Base-by-base conservation (phyloP, 768 basidiomycete species). In the Trametes maxima region DNA sequence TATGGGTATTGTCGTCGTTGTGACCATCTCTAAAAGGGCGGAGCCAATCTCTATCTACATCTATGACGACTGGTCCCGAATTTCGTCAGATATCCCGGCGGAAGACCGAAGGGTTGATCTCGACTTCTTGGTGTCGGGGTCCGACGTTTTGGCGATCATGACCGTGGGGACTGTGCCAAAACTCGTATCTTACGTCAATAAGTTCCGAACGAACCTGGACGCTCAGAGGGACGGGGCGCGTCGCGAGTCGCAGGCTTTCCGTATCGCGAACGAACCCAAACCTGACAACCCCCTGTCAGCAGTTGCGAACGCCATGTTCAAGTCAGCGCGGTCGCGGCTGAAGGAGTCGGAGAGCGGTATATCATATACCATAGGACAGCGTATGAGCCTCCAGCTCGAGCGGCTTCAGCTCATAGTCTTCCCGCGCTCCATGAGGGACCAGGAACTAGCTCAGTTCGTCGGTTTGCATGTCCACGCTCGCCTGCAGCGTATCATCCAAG, bases 301-400 rank as follows among this genome's bases (percentile, higher is more conserved):
- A 13, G 91, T 94, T n/a, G 92, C 93, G 1, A 85, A 90, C 63
- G 90, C 92, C 33, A 90, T 94, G 85, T 73, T 94, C 40, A 78
- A 82, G 56, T 89, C 90, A 0, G 89, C 92, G 25, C 82, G 85
- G 43, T 85, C 77, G 44, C 83, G 85, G 21, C 83, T 92, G 73
- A 87, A 83, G 65, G 90, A 91, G 73, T 79, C 81, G 14, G 89
- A 88, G 59, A 73, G 76, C 10, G 81, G 77, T 1, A 72, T 89
- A 8, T 81, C 82, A 5, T 86, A 87, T 63, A 74, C 82, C 16
- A 84, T 95, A 62, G 77, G 80, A 51, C 90, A 93, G 70, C 83
- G 86, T 59, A 87, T 95, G 81, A 86, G 85, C 63, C 81, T 95
- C 49, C 82, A 80, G 33, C 79, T 94, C 33, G 79, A 83, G 49